Conservation (phyloP, 169 alveolate species). For the Plasmodium coatneyi region DNA sequence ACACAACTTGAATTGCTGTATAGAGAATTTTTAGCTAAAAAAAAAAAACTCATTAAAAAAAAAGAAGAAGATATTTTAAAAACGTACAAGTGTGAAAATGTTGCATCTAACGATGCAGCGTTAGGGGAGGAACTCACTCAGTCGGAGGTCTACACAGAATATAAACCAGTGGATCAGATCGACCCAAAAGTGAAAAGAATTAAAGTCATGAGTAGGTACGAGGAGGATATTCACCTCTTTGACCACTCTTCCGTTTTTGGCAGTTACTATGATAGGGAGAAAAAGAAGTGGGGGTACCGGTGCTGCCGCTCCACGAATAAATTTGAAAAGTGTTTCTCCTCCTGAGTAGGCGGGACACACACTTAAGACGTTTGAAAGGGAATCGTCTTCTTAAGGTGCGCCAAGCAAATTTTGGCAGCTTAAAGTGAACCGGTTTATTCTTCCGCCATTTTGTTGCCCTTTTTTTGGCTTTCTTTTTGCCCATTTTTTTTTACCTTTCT, state of each 20-base stretch:
- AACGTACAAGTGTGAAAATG: constrained; percentile 76
- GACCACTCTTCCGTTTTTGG: constrained; percentile 92
- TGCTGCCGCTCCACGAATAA: constrained; percentile 83
- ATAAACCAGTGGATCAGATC: constrained; percentile 46
- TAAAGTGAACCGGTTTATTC: background rate
- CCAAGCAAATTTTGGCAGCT: background rate
- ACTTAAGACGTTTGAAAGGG: background rate
- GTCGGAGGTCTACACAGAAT: constrained; percentile 69
- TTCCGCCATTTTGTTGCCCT: background rate
- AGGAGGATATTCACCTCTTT: constrained; percentile 85
- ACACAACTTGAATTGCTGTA: constrained; percentile 86
- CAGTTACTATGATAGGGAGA: constrained; percentile 85
- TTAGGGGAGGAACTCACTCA: constrained; percentile 47
- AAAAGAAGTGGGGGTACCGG: constrained; percentile 90
- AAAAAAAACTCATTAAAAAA: constrained; percentile 75
- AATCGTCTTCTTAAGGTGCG: background rate
- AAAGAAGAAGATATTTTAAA: constrained; percentile 77
- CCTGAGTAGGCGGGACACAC: background rate
- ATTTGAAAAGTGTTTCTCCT: constrained; percentile 34
- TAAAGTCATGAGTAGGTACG: constrained; percentile 79
- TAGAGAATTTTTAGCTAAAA: constrained; percentile 79
- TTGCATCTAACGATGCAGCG: background rate
- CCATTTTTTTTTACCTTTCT: background rate
- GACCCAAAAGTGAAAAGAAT: constrained; percentile 13
- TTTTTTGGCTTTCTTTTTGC: background rate